Conservation (phyloP, 2,329 filamentous ascomycete species). For the Apiospora phragmitis region DNA sequence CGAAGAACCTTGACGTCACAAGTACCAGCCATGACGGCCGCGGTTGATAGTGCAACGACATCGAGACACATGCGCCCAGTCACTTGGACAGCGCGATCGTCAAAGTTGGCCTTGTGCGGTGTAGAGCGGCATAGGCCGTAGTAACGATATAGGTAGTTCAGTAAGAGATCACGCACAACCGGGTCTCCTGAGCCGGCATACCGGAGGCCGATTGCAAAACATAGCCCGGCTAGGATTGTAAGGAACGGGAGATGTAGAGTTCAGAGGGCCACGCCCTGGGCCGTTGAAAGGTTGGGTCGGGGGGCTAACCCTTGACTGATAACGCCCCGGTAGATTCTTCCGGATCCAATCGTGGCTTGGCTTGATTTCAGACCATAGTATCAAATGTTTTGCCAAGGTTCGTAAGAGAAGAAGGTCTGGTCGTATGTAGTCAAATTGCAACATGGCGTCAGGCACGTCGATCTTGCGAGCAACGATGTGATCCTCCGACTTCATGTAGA, state of each 20-base stretch:
- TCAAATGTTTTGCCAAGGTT: conserved; percentile 85
- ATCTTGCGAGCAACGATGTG: conserved; percentile 84
- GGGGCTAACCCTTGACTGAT: conserved; percentile 63
- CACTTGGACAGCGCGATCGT: conserved; percentile 78
- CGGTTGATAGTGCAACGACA: conserved; percentile 75
- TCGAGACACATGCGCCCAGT: conserved; percentile 92
- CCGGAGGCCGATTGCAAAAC: conserved; percentile 75
- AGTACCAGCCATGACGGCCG: conserved; percentile 93
- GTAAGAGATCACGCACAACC: conserved; percentile 75
- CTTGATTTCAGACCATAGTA: conserved; percentile 86
- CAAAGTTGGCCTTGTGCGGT: conserved; percentile 58
- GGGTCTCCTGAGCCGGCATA: conserved; percentile 72
- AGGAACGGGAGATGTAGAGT: conserved; percentile 89
- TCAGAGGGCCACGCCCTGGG: conserved; percentile 45
- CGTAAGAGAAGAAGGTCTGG: conserved; percentile 90
- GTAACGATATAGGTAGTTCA: conserved; percentile 84
- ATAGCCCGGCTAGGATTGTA: conserved; percentile 86
- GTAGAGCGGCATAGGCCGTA: conserved; percentile 66
- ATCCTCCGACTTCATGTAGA: conserved; percentile 97
- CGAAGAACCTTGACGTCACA: conserved; percentile 86
- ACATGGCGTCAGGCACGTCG: conserved; percentile 83
- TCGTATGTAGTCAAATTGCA: conserved; percentile 94
- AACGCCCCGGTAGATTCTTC: conserved; percentile 69
- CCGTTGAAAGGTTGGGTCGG: conserved; percentile 48
- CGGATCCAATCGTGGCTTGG: conserved; percentile 75